Evolutionary conservation across 2,329 filamentous ascomycete species (phyloP).

Genomic region (Colletotrichum plurivorum): DNA sequence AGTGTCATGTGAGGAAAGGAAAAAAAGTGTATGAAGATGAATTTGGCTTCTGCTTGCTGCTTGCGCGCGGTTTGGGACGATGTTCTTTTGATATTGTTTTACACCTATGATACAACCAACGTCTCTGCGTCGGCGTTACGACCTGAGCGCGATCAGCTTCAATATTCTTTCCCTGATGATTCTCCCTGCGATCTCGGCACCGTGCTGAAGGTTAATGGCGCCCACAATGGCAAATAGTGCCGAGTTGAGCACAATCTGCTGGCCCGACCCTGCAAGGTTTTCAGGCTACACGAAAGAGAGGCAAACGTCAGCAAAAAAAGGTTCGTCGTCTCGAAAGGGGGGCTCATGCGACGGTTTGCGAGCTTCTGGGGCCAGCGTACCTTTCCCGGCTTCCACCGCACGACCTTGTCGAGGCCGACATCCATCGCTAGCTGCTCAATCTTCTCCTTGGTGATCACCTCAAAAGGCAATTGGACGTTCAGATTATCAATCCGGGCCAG

Average conservation of each 20-base stretch:
- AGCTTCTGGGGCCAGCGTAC: slow-evolving; percentile 63
- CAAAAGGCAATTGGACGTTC: slow-evolving; percentile 69
- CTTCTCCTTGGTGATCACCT: slow-evolving; percentile 75
- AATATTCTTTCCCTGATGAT: slow-evolving; percentile 85
- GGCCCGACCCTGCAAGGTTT: slow-evolving; percentile 80
- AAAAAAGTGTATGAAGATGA: neutral
- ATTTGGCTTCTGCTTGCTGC: neutral
- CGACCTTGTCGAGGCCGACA: slow-evolving; percentile 80
- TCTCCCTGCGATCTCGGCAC: slow-evolving; percentile 81
- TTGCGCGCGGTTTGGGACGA: slow-evolving; percentile 20
- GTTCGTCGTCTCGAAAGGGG: neutral
- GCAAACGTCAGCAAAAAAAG: neutral
- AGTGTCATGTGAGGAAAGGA: slow-evolving; percentile 1
- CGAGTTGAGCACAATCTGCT: slow-evolving; percentile 81
- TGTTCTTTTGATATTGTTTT: slow-evolving; percentile 40
- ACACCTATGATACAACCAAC: slow-evolving; percentile 42
- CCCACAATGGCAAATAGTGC: slow-evolving; percentile 89
- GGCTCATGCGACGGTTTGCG: neutral
- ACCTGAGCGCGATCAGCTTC: slow-evolving; percentile 50
- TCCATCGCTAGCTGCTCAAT: slow-evolving; percentile 77
- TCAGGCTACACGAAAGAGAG: slow-evolving; percentile 60
- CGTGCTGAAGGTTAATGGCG: slow-evolving; percentile 89
- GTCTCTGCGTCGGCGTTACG: slow-evolving; percentile 36
- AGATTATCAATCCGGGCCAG: slow-evolving; percentile 83
- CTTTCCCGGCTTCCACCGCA: slow-evolving; percentile 90